phyloP scores from a whole-genome alignment of 352 stramenopile genomes.

The Globisporangium splendens region DNA sequence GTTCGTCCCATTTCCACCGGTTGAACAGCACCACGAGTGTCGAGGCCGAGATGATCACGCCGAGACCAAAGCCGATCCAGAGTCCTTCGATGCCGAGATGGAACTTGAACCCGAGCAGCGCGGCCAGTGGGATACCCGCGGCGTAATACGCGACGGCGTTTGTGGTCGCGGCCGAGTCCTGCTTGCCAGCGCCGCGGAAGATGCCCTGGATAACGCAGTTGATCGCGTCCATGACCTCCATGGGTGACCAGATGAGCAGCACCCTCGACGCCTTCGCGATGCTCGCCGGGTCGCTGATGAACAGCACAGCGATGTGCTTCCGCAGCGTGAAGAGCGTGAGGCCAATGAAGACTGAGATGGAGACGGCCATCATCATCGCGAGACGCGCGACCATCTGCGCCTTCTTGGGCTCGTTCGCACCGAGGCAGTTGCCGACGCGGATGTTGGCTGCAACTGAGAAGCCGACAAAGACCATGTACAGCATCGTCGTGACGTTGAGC shows the following conservation, averaged over 20 bases:
- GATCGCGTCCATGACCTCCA: too few relatives aligned
- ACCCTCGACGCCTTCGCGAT: too few relatives aligned
- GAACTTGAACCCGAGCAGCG: constrained; percentile 49
- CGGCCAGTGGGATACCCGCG: constrained; percentile 65
- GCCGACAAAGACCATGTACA: constrained; percentile 69
- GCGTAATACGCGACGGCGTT: constrained; percentile 73
- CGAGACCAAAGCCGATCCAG: constrained; percentile 52
- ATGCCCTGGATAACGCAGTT: too few relatives aligned
- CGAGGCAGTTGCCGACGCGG: constrained; percentile 22
- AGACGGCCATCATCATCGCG: constrained; percentile 6
- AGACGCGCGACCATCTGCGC: constrained; percentile 14
- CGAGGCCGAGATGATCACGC: constrained; percentile 27
- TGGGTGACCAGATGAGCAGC: too few relatives aligned
- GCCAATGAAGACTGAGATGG: background rate
- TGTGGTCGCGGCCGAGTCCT: constrained; percentile 24
- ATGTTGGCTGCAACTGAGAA: constrained; percentile 51
- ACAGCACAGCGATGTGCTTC: too few relatives aligned
- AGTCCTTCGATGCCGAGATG: constrained; percentile 46
- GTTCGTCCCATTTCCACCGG: constrained; percentile 23
- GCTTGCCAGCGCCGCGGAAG: constrained; percentile 25
- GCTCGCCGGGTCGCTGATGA: too few relatives aligned
- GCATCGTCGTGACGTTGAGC: constrained; percentile 54
- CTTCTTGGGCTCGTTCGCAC: constrained; percentile 16
- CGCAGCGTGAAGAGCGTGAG: constrained; percentile 2
- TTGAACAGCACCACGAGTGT: constrained; percentile 9